Conservation (phyloP, 345 rosid species). For the Salix viminalis region DNA sequence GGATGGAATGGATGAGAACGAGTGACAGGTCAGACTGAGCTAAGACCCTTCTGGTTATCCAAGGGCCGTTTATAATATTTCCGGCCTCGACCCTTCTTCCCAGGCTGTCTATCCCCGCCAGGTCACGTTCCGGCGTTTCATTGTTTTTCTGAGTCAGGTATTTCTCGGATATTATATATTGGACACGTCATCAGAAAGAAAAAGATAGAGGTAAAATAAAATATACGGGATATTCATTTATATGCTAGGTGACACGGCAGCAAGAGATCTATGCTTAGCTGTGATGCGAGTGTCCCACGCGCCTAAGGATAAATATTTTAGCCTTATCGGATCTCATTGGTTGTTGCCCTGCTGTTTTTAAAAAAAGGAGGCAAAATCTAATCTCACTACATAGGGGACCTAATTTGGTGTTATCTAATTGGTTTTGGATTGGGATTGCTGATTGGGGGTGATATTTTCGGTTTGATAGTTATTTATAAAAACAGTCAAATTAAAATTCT, state of each 20-base stretch:
- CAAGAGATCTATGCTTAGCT: not conserved
- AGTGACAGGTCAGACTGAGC: slow-evolving; percentile 9
- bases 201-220: not conserved
- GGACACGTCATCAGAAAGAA: not conserved
- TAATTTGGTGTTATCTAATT: no score
- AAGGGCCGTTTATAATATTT: slow-evolving; percentile 7
- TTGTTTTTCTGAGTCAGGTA: no score
- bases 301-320: not conserved
- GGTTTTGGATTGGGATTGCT: no score
- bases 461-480: no score
- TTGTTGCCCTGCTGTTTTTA: no score
- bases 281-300: not conserved
- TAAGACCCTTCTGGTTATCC: slow-evolving; percentile 1
- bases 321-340: not conserved
- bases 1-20: slow-evolving; percentile 9
- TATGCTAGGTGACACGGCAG: no score
- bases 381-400: no score
- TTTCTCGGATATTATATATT: not conserved
- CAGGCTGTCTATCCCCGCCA: slow-evolving; percentile 20
- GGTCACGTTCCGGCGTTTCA: not conserved
- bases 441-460: no score
- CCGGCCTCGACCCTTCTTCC: not conserved
- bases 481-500: no score
- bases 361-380: no score
- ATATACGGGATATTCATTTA: not conserved